Base-by-base conservation (phyloP, 2,329 filamentous ascomycete genomes). In the Cordyceps militaris region DNA sequence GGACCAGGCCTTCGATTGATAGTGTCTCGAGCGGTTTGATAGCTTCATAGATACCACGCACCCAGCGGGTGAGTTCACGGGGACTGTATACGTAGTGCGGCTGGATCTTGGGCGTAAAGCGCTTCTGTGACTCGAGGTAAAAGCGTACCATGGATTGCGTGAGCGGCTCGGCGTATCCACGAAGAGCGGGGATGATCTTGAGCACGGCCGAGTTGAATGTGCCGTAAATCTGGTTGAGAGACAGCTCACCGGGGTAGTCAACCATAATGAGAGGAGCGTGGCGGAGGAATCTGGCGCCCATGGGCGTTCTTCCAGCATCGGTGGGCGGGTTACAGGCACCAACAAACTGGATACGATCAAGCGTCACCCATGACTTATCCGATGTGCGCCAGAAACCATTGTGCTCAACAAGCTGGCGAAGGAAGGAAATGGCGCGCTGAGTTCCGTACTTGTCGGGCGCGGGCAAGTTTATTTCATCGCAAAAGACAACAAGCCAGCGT, bases 201-300 rank as follows among this genome's bases (percentile, higher is more conserved):
- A 99, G 86, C 44, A 99, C 85, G 10, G 95, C 94, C 57, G 83
- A 88, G 70, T 96, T 99, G 82, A 99, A 99, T 0, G 95, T 97
- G 65, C 95, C 94, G 69, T 99, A 99, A 64, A 99, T 99, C 71
- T 99, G 94, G 64, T 87, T 87, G 38, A 99, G 82, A 3, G 95
- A 99, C 44, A 91, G 79, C 75, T 99, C 91, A 66, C 95, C 94
- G 60, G 94, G 94, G 68, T 99, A 99, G 69, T 99, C 94, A 43
- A 99, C 95, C 95, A 99, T 99, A 73, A 99, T 89, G 56, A 99
- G 83, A n/a, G 94, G 94, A 16, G 94, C 91, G 71, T 99, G 95
- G 59, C 95, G 86, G 63, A 99, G 80, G 83, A 99, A 99, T 65
- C 94, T 83, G 51, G 91, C 85, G 44, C 91, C 94, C 78, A 99